Base-by-base conservation (phyloP, 306 rosid genomes). In the Abrus precatorius region DNA sequence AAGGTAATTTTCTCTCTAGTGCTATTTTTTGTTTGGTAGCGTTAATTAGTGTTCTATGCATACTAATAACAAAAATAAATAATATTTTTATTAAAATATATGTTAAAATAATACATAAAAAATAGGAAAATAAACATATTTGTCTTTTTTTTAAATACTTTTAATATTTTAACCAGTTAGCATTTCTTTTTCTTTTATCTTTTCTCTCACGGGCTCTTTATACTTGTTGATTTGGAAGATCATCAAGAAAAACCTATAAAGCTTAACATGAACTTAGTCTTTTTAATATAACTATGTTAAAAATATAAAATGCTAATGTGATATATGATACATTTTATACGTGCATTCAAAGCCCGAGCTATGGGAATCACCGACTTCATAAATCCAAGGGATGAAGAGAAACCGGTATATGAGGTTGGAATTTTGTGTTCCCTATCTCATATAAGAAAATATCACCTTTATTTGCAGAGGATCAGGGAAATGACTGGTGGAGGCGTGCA, bases 341-440 rank as follows among this genome's bases (percentile, higher is more conserved):
- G 10, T 62, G 2, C 29, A 32, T 7, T 76, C 38, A 66, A 76
- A 91, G 97, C 90, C 10, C 76, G 29, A 80, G 75, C 72, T 27
- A 85, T 94, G 87, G 98, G 98, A 57, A 54, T 94, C 70, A 92
- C 94, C 0, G 86, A 92, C 77, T 88, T 89, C 67, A 81, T 92
- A 57, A 92, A 94, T 76, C 97, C 98, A 8, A 79, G 9, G 4
- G 92, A 89, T 29, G 87, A 74, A 12, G 88, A 87, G 59, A 89
- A 78, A 43, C 92, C 94, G 0, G 79, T 86, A 53, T 75, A 81
- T 13, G 92, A 94, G 98, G 97, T 90, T 44, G 48, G 90, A 74
- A 13, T 5, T 60, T 72, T 67, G 8, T 69, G 8, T 32, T 28
- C 52, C 7, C 7, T 11, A 1, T 36, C 47, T 61, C 12, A 27